Evolutionary conservation across 345 rosid species (phyloP), one percentile per base, ranked within the genome.

Genomic region (Brassica carinata): DNA sequence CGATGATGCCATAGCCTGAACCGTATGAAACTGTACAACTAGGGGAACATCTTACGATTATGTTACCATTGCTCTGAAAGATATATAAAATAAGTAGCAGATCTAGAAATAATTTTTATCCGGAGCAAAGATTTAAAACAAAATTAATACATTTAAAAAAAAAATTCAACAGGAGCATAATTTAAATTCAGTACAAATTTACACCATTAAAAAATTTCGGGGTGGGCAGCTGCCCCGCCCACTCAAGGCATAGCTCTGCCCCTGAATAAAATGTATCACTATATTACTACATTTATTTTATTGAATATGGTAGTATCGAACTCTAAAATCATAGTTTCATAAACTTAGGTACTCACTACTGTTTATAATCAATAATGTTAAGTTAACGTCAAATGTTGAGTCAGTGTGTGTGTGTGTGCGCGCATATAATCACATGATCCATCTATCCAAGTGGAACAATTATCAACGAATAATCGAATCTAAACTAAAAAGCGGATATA

Each of bases 391-490:
- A 53, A n/a, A n/a, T 53, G 19, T 51, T 51, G 57, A 14, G 15
- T 51, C 57, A 38, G 10, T 38, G 11, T 8, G 15, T 51, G 57
- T 51, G 57, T 48, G 58, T 5, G 18, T 5, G 17, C n/a, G 17
- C n/a, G 18, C 17, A n/a, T 63, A 61, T n/a, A 51, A 14, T 51
- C 8, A 53, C 58, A 53, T 53, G 7, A 53, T n/a, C 19, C 58
- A 53, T 53, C 58, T 53, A 53, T 65, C 40, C 58, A 53, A 53
- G 8, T 53, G 58, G 63, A 63, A 31, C 36, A 69, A 30, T 19
- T 77, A 77, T 61, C 45, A 30, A 61, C 26, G 51, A 43, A 30
- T 62, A 43, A 62, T 77, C 13, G 48, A 29, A 69, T 59, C 45
- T 59, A 7, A 19, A 5, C 11, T 4, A n/a, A 40, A 11, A 73